Evolutionary conservation across 352 stramenopile species (phyloP), one percentile per base, ranked within the genome.

Genomic region (Pythium dissotocum): DNA sequence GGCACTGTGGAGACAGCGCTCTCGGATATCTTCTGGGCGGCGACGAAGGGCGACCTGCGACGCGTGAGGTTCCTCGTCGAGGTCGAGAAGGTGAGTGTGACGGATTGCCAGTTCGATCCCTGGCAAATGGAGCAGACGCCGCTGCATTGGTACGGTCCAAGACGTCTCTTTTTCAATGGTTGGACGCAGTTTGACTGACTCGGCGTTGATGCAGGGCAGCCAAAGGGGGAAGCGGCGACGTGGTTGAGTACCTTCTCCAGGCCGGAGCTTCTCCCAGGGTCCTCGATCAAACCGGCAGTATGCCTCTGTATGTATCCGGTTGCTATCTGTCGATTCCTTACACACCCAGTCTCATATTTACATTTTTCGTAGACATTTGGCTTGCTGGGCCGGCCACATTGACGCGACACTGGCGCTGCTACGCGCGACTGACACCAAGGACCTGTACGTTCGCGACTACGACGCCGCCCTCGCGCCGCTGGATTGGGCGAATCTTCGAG

Each of bases 41-140:
- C 82, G 1, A 82, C 84, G 6, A 90, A 91, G 36, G 80, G 83
- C 26, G 83, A 93, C 63, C 46, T 90, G 6, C 35, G 67, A 0
- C 83, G 85, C 14, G 76, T 91, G 4, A 75, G 65, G 4, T 73
- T 90, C 36, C 76, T 93, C 12, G 80, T 91, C 13, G 74, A 89
- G 53, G 52, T 89, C 21, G 85, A 93, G 65, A 54, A 61, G 2
- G 72, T 87, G 28, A 84, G 72, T 18, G 62, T 82, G 6, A 72
- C 52, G 0, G 78, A 93, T 52, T 73, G 59, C 59, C 77, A 65
- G 3, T 42, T 88, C 8, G 85, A 93, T 58, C 83, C 85, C n/a
- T 93, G 83, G 83, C 78, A 86, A 70, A 81, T 93, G 33, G 78
- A 89, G 42, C 85, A 91, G 61, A 87, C 82, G 0, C 85, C 83